Base-by-base conservation (phyloP, 1,284 basidiomycete genomes). In the Chiua sp. region DNA sequence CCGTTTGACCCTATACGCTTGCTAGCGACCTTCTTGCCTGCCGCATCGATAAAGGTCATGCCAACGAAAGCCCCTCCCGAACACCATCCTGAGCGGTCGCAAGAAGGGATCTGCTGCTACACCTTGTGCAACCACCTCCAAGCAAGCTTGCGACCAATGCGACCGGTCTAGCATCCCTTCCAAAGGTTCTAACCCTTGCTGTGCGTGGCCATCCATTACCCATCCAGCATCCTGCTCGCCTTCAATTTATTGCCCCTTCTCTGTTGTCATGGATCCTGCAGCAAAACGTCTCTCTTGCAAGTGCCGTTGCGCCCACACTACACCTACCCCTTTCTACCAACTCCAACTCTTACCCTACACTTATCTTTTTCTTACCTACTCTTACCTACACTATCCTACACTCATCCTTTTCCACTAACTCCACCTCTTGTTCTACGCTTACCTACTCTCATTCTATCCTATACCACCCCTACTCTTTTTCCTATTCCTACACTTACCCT, bases 31-130 rank as follows among this genome's bases (percentile, higher is more conserved):
- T 96, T 4, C 85, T 95, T 50, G 94, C 93, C 5, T 80, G 94
- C 65, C 94, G 96, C 71, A 84, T 95, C 65, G 95, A 95, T 77
- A 96, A 96, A 70, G 94, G 93, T 64, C 94, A 96, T 74, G 86
- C 90, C 4, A 82, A 82, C 63, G 90, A 91, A 76, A 88, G 65
- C 84, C 85, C 0, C 75, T 81, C 1, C 78, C 80, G 0, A 69
- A 75, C 70, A 35, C 80, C 73, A 48, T 55, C 2, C 16, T 61
- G 0, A 67, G 69, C 60, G 61, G 61, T 61, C 68, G 83, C 55
- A 73, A 90, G 69, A 85, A 90, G 71, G 85, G 86, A 47, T 77
- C 84, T 1, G 80, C 84, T 0, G 84, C 86, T 1, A 83, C 87
- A 2, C 84, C 87, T 8, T 79, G 89, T 26, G 90, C 89, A 2